Conservation (phyloP, 179 eudicot genomes). For the Heliamphora pulchella region DNA sequence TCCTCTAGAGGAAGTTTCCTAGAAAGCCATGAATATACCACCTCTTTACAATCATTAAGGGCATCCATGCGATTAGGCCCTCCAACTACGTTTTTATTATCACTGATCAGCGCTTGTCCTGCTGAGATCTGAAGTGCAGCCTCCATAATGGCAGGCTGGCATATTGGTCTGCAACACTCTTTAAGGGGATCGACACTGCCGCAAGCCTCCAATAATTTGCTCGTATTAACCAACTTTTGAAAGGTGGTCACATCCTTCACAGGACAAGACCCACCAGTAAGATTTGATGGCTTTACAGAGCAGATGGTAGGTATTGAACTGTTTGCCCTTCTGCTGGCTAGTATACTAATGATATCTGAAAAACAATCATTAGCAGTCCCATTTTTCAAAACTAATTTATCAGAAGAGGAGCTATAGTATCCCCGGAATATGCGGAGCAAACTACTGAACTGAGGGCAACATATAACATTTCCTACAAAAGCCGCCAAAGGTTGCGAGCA, state of each 20-base stretch:
- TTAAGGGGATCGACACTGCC: conserved; percentile 77
- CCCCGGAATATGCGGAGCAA: conserved; percentile 81
- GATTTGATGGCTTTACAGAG: conserved; percentile 69
- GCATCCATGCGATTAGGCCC: conserved; percentile 38
- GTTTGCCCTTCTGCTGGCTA: conserved; percentile 89
- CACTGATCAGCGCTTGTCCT: conserved; percentile 28
- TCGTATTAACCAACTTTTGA: conserved; percentile 73
- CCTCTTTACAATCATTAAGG: conserved; percentile 80
- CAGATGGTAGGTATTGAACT: conserved; percentile 59
- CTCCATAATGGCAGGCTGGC: conserved; percentile 80
- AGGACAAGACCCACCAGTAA: conserved; percentile 89
- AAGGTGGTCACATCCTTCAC: conserved; percentile 59
- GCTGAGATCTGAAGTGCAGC: conserved; percentile 67
- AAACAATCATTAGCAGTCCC: conserved; percentile 72
- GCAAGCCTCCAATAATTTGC: conserved; percentile 78
- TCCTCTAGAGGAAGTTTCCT: conserved; percentile 65
- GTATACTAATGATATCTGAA: conserved; percentile 64
- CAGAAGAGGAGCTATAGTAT: conserved; percentile 47
- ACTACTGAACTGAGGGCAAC: conserved; percentile 88
- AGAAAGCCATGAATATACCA: conserved; percentile 82
- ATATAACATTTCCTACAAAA: conserved; percentile 72
- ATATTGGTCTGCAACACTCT: conserved; percentile 86
- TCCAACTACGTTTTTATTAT: conserved; percentile 35
- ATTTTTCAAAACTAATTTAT: conserved; percentile 55
- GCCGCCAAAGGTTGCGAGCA: conserved; percentile 66